Evolutionary conservation across 306 rosid genomes (phyloP), one percentile per base, ranked within the genome.

Genomic region (Trifolium repens): DNA sequence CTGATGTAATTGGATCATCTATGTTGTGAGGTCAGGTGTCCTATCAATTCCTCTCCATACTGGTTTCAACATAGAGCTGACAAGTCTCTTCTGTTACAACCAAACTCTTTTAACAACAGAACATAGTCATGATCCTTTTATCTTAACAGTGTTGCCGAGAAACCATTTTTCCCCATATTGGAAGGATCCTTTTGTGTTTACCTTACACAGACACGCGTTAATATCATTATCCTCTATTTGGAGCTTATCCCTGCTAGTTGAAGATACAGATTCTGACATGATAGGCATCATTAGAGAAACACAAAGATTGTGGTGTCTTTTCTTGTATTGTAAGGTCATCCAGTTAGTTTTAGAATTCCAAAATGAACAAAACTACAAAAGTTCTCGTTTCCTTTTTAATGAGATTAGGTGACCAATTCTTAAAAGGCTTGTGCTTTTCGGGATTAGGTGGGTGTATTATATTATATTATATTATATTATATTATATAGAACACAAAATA

Each of bases 371-470:
- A 26, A 73, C 64, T 47, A 35, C 32, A 80, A 46, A 53, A 53
- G 2, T 0, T 26, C 22, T 65, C 26, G 16, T 57, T 54, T 55
- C 35, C 71, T 63, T 80, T 78, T 47, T 19, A 12, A 30, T 61
- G 49, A 8, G 75, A 44, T 49, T 68, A 39, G 46, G 76, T 13
- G 35, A 72, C 71, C 71, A 49, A 50, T 40, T 30, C 34, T 30
- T 15, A 32, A 47, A 46, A 72, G 14, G 69, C 73, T 54, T 46
- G 32, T 54, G 62, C 78, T 17, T 72, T 63, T 72, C 65, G 78
- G 68, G 73, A 19, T 66, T 72, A 19, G 39, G 75, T 55, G 64
- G 74, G 64, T 73, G 64, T 66, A 65, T 40, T 17, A 54, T 60
- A 66, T 27, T 26, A 26, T 57, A 57, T 24, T n/a, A n/a, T n/a